Base-by-base conservation (phyloP, 495 filamentous ascomycete genomes). In the Parachaetomium inaequale region DNA sequence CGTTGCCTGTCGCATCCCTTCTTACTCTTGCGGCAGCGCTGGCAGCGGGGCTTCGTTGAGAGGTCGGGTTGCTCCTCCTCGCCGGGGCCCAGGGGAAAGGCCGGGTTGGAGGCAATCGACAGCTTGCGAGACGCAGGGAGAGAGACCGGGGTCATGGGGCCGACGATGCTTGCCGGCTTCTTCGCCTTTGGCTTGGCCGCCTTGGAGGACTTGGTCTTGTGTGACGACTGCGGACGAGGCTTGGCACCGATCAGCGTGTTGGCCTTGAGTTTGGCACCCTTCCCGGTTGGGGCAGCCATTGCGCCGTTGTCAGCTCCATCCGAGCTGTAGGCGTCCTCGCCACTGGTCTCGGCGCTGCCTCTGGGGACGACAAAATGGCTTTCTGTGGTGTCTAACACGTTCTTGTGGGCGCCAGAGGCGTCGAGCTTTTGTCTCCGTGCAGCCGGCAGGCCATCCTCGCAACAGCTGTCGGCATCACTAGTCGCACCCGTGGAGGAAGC, bases 1-100 rank as follows among this genome's bases (percentile, higher is more conserved):
- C 94, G 87, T 70, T 96, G 92, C 57, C 94, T 87, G 79, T 98
- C 95, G 71, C 94, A 98, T 7, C 94, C 94, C 76, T 98, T 98
- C 82, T 98, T 98, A 74, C 93, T 97, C 84, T 98, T 98, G 63
- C 94, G 88, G 80, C 94, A 98, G 49, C 94, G 90, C 72, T 98
- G 94, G 81, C 94, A 98, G 65, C 94, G 93, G 31, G 94, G 94
- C 76, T 97, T 96, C 40, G 88, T 91, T 1, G 91, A 95, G 21
- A 96, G 78, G 65, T 96, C 92, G 52, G 95, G 91, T 46, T 96
- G 90, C 63, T 96, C 94, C 5, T 85, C 85, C 50, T 85, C 89
- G 52, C 92, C 85, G 12, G 66, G 62, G 64, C 84, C 82, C 63
- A 86, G 85, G 58, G 87, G 78, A 14, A 84, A 81, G 21, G 88